Evolutionary conservation across 345 rosid species (phyloP).

Genomic region (Geranium brycei): DNA sequence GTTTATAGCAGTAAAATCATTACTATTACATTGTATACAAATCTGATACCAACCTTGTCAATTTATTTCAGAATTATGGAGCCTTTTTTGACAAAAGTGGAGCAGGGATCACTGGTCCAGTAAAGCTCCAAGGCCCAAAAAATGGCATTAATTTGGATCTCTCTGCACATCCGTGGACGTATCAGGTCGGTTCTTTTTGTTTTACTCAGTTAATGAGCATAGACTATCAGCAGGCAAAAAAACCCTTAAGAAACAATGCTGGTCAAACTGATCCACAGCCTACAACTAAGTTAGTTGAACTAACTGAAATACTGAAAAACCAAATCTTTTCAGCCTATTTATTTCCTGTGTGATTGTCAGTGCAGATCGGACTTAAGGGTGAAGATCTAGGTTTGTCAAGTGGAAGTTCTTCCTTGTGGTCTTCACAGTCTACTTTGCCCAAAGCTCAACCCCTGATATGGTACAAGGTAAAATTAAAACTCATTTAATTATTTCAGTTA

Average conservation of each 20-base stretch:
- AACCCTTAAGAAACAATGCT: neutral
- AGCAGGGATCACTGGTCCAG: conserved; percentile 95
- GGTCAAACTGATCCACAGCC: neutral
- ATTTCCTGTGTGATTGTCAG: neutral
- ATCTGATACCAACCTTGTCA: neutral
- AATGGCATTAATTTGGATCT: conserved; percentile 47
- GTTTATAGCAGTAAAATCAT: neutral
- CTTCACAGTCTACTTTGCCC: conserved; percentile 54
- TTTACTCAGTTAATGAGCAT: neutral
- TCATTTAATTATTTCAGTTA: neutral
- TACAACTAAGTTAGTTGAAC: too few species aligned
- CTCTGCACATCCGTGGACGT: conserved; percentile 66
- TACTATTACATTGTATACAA: neutral
- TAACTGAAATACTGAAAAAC: neutral
- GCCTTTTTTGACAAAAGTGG: conserved; percentile 61
- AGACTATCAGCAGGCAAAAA: neutral
- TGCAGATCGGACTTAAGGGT: conserved; percentile 76
- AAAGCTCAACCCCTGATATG: conserved; percentile 66
- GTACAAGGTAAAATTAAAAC: conserved; percentile 62
- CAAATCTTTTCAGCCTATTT: neutral
- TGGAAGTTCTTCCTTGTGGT: conserved; percentile 64
- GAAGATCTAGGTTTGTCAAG: conserved; percentile 53
- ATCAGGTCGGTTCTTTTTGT: conserved; percentile 44
- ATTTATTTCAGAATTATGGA: conserved; percentile 64
- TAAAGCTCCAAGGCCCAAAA: conserved; percentile 43